Percentiles rank a stretch among this genome's conserved stretches.
Conservation (phyloP, 2,329 filamentous ascomycete species). For the Xylaria sp. region DNA sequence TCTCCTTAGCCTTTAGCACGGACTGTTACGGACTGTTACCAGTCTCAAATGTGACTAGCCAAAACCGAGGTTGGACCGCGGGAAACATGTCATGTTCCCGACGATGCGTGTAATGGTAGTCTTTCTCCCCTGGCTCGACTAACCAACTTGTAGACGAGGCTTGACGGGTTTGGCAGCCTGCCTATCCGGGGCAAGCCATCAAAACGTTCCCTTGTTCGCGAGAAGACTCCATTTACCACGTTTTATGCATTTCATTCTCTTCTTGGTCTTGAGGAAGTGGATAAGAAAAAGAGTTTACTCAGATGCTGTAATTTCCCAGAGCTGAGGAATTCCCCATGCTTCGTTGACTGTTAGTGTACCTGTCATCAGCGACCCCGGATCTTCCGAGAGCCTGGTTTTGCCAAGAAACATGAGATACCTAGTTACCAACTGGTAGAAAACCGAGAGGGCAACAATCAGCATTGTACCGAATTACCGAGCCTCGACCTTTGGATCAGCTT, state of each 20-base stretch:
- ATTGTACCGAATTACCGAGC: slow-evolving; percentile 33
- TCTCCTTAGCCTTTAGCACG: slow-evolving; percentile 12
- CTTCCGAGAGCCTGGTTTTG: slow-evolving; percentile 16
- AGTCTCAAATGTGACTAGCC: slow-evolving; percentile 20
- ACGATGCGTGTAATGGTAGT: slow-evolving; percentile 14
- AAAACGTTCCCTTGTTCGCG: slow-evolving; percentile 16
- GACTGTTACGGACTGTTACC: slow-evolving; percentile 14
- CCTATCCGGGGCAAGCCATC: slow-evolving; percentile 32
- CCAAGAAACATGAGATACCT: background rate
- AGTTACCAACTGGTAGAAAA: background rate
- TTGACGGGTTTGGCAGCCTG: slow-evolving; percentile 24
- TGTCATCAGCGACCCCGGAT: slow-evolving; percentile 12
- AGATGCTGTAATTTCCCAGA: slow-evolving; percentile 27
- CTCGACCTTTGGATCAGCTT: slow-evolving; percentile 17
- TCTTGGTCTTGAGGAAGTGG: slow-evolving; percentile 17
- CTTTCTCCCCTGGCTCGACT: background rate
- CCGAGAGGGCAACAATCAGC: slow-evolving; percentile 7
- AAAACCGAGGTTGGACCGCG: slow-evolving; percentile 10
- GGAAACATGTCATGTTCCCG: slow-evolving; percentile 18
- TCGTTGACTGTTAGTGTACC: background rate
- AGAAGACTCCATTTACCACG: slow-evolving; percentile 26
- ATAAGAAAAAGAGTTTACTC: slow-evolving; percentile 10
- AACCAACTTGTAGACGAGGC: slow-evolving; percentile 17
- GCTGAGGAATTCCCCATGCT: slow-evolving; percentile 10
- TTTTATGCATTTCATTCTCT: slow-evolving; percentile 18